A percentile compares a stretch with the other conserved stretches of the same genome.
These are phyloP conservation scores for Meira nashicola DNA, from an alignment of 1,284 basidiomycete species.

Conservation along the genomic window DNA sequence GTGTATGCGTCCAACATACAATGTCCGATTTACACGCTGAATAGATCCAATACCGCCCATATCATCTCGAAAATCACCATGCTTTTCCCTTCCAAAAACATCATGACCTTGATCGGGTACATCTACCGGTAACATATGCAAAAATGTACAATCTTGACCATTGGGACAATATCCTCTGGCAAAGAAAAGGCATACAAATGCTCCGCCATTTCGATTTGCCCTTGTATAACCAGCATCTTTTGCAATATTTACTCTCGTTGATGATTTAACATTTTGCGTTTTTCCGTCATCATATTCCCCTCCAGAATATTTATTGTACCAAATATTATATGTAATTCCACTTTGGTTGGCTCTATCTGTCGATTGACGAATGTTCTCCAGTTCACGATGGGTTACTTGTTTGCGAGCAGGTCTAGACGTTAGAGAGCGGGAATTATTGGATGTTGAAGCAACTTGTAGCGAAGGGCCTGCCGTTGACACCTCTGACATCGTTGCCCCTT, in stretches of 20 bases:
- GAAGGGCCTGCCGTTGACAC: too few species aligned
- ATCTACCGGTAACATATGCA: constrained; percentile 69
- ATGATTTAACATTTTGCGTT: constrained; percentile 75
- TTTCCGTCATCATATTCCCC: constrained; percentile 52
- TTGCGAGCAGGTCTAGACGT: constrained; percentile 41
- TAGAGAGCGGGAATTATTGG: not conserved
- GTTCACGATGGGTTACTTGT: constrained; percentile 41
- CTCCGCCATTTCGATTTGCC: constrained; percentile 49
- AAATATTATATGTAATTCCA: constrained; percentile 65
- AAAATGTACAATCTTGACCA: constrained; percentile 91
- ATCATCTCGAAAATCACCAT: constrained; percentile 93
- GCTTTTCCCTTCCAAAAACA: constrained; percentile 95
- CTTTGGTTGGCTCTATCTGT: constrained; percentile 33
- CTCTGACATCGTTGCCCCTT: too few species aligned
- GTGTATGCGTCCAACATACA: constrained; percentile 84
- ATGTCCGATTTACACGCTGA: constrained; percentile 82
- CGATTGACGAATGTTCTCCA: constrained; percentile 40
- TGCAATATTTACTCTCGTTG: constrained; percentile 82
- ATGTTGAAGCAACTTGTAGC: too few species aligned
- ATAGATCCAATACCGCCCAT: constrained; percentile 99
- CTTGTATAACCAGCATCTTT: constrained; percentile 81
- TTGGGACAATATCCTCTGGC: constrained; percentile 94
- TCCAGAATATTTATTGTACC: constrained; percentile 98
- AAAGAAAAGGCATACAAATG: constrained; percentile 92
- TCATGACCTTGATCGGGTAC: constrained; percentile 89